A percentile compares a stretch with the other conserved stretches of the same genome.
phyloP scores from a whole-genome alignment of 2,329 filamentous ascomycete genomes.

The Cladosporium sp. region DNA sequence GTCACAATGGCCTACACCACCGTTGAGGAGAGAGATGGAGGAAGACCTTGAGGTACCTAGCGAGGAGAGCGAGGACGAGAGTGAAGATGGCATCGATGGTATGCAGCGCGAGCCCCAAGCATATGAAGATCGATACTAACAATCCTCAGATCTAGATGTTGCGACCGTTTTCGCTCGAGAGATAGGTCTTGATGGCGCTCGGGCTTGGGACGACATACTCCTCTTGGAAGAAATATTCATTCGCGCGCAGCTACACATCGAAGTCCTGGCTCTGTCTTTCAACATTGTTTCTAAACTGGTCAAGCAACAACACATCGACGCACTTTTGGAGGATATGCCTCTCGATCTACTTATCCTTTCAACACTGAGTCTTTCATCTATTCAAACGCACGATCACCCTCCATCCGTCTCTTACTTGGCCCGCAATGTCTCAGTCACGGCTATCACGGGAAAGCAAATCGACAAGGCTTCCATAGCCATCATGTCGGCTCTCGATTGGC shows the following conservation, averaged over 20 bases:
- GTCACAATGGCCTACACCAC: conserved; percentile 30
- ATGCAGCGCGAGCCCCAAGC: not conserved
- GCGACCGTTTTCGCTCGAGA: conserved; percentile 20
- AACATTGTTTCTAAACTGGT: conserved; percentile 25
- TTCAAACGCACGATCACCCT: conserved; percentile 26
- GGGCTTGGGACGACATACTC: conserved; percentile 14
- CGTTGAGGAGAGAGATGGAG: conserved; percentile 18
- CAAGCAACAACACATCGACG: conserved; percentile 9
- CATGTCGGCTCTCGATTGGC: conserved; percentile 25
- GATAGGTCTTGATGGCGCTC: conserved; percentile 6
- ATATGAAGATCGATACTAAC: not conserved
- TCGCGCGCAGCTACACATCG: conserved; percentile 23
- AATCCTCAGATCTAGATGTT: conserved; percentile 16
- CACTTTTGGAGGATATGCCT: conserved; percentile 7
- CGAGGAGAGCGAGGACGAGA: conserved; percentile 18
- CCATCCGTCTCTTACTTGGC: conserved; percentile 22
- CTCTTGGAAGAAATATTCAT: conserved; percentile 23
- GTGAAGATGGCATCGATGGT: conserved; percentile 14
- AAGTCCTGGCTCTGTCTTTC: conserved; percentile 27
- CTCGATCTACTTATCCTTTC: conserved; percentile 24
- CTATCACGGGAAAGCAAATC: conserved; percentile 18
- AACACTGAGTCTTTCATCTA: conserved; percentile 25
- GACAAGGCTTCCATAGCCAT: conserved; percentile 18
- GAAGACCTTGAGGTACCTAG: conserved; percentile 19
- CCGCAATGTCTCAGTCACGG: conserved; percentile 18